phyloP scores from a whole-genome alignment of 805 yeast species.

The Cyberlindnera suaveolens region DNA sequence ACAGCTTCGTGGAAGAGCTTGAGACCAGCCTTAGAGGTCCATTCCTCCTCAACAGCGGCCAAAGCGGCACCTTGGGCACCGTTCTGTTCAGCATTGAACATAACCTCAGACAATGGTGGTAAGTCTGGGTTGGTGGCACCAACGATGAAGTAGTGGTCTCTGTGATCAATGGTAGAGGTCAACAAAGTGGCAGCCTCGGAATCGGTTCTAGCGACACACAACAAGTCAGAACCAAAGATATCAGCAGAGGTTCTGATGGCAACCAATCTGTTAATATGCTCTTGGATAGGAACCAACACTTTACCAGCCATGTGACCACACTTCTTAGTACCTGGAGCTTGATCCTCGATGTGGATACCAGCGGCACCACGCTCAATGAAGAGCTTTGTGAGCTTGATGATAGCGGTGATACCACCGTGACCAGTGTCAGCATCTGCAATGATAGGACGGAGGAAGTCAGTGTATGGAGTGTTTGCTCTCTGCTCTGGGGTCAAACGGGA shows the following conservation, averaged over 20 bases:
- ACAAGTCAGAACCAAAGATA: slow-evolving; percentile 78
- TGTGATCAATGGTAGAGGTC: slow-evolving; percentile 87
- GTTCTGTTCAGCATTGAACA: slow-evolving; percentile 72
- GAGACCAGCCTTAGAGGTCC: slow-evolving; percentile 79
- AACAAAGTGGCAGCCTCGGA: slow-evolving; percentile 96
- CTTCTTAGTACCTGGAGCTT: slow-evolving; percentile 97
- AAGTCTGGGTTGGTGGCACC: slow-evolving; percentile 87
- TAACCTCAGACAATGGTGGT: slow-evolving; percentile 65
- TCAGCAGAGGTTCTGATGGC: slow-evolving; percentile 96
- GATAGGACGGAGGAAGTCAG: slow-evolving; percentile 89
- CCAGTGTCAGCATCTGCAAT: slow-evolving; percentile 99
- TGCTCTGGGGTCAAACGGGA: slow-evolving; percentile 49
- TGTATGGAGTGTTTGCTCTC: slow-evolving; percentile 65
- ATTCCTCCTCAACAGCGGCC: slow-evolving; percentile 68
- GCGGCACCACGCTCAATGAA: slow-evolving; percentile 98
- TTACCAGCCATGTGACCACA: slow-evolving; percentile 99
- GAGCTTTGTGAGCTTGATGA: slow-evolving; percentile 89
- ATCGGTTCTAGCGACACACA: slow-evolving; percentile 92
- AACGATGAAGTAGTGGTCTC: slow-evolving; percentile 89
- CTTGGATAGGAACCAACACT: slow-evolving; percentile 95
- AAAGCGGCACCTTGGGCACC: slow-evolving; percentile 72
- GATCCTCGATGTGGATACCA: slow-evolving; percentile 97
- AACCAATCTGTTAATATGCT: slow-evolving; percentile 89
- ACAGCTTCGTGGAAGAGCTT: slow-evolving; percentile 91
- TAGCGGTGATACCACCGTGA: slow-evolving; percentile 97